These are phyloP conservation scores for Phoma herbarum DNA, from an alignment of 2,329 filamentous ascomycete genomes.

Conservation along the genomic window DNA sequence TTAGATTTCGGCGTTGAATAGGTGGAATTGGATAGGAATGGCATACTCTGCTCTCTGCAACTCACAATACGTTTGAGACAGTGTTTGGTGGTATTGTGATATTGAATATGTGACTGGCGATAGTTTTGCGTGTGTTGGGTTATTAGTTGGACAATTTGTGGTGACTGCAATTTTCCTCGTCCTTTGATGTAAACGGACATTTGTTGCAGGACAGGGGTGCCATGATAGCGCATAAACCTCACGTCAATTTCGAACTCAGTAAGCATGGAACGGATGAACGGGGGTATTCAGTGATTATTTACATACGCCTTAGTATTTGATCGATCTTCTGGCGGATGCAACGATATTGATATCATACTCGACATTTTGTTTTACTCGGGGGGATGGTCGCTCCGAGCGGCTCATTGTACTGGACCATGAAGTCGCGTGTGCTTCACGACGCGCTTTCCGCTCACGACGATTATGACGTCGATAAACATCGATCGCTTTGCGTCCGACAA, in stretches of 20 bases:
- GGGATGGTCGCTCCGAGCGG: not conserved
- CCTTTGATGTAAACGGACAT: not conserved
- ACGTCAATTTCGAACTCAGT: no score
- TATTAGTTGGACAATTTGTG: not conserved
- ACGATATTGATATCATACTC: no score
- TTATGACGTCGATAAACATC: not conserved
- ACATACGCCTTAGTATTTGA: no score
- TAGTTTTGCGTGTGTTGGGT: no score
- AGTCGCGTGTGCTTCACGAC: not conserved
- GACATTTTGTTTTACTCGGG: no score
- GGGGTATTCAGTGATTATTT: no score
- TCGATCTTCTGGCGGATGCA: no score
- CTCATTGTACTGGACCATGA: not conserved
- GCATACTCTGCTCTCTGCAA: constrained; percentile 5
- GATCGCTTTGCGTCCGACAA: not conserved
- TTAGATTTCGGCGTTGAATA: constrained; percentile 3
- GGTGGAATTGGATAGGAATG: not conserved
- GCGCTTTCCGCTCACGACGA: not conserved
- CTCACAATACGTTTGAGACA: not conserved
- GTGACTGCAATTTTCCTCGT: not conserved
- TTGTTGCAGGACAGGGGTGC: no score
- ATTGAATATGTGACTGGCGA: not conserved
- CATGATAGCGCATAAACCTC: no score
- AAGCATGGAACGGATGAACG: no score
- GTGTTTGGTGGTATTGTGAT: not conserved